Evolutionary conservation across 257 asterid genomes (phyloP), one percentile per base, ranked within the genome.

Genomic region (Cynanchum wilfordii): DNA sequence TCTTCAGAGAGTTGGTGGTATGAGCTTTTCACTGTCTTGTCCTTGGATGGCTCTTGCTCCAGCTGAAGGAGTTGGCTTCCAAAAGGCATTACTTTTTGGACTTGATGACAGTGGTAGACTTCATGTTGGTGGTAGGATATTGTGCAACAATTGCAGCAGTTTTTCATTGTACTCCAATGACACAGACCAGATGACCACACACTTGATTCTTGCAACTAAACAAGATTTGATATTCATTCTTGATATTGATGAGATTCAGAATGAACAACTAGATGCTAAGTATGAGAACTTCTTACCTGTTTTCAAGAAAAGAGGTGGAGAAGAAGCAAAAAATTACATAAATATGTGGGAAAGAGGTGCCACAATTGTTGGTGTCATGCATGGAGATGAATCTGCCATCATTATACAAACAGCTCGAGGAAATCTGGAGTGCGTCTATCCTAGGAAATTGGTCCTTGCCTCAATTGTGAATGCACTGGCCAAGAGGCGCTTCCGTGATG

Each of bases 311-410:
- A 87, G 83, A 79, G 86, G 79, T 79, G 83, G 77, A 72, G 91
- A 82, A 50, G 85, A 84, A 55, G 88, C 87, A 49, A 85, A 73
- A 84, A 74, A 54, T 79, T 90, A 73, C 75, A 81, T 92, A 72
- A 87, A 84, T 70, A 69, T 92, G 50, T 95, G 98, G 98, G 96
- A 94, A 78, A 91, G 82, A 77, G 99, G 99, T 62, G 88, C 99
- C 33, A 89, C 78, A 64, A 78, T 94, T 74, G 80, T 82, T 30
- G 93, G 98, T 62, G 96, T 89, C 75, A 81, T 94, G 82, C 97
- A 94, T 58, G 97, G 97, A 75, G 98, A 95, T 63, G 99, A 90
- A 77, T 95, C 99, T 81, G 97, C 96, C 68, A 84, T 95, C 79
- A 82, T 95, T 75, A 76, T 95, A 57, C 99, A 92, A 78, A 85